Evolutionary conservation across 345 rosid genomes (phyloP).

Genomic region (Clarkia xantiana): DNA sequence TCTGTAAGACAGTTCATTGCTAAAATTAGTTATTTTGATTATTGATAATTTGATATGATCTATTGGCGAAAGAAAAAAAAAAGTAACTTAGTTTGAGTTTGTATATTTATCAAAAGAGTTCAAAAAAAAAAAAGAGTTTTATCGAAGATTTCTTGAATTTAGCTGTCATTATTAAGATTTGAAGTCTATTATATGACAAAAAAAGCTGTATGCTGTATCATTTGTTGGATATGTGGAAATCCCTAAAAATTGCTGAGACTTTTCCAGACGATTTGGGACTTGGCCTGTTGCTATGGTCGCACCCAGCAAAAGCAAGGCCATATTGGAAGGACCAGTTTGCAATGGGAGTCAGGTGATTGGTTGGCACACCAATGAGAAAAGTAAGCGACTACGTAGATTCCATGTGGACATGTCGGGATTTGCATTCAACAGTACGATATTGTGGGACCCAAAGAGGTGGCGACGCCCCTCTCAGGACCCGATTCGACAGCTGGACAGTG

Average conservation of each 20-base stretch:
- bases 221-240: conserved; percentile 3
- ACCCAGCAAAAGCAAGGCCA: conserved; percentile 72
- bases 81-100: no score
- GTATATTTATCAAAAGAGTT: no score
- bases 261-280: conserved; percentile 65
- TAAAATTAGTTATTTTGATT: no score
- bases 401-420: conserved; percentile 96
- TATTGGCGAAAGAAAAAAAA: no score
- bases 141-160: no score
- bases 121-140: no score
- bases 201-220: no score
- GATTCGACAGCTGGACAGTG: conserved; percentile 56
- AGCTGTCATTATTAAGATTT: no score
- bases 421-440: conserved; percentile 85
- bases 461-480: conserved; percentile 29
- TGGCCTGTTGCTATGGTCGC: conserved; percentile 98
- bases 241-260: conserved; percentile 9
- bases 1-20: no score
- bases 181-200: no score
- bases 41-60: no score
- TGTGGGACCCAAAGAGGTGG: conserved; percentile 91
- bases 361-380: conserved; percentile 95
- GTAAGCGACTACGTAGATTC: conserved; percentile 67
- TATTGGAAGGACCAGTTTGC: conserved; percentile 81
- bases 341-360: conserved; percentile 66